A percentile compares a stretch with the other conserved stretches of the same genome.
Conservation (phyloP, 139 green algal species). For the Bryopsis sp. region DNA sequence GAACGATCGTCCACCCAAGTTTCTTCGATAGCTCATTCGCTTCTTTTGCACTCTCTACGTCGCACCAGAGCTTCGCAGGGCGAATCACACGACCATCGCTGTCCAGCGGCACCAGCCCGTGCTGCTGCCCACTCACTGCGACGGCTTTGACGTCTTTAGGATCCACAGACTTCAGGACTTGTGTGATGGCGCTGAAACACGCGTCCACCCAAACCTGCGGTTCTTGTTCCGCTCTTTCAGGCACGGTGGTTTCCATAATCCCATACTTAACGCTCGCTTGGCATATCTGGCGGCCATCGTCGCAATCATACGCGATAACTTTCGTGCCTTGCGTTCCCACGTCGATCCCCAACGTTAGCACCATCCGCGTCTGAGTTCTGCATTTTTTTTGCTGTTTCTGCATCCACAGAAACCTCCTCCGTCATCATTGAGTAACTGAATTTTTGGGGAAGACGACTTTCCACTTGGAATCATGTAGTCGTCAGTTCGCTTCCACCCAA, state of each 20-base stretch:
- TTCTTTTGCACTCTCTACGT: slow-evolving; percentile 62
- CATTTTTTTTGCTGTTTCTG: too few species aligned
- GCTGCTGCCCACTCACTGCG: slow-evolving; percentile 81
- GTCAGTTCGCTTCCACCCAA: too few species aligned
- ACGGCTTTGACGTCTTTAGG: slow-evolving; percentile 43
- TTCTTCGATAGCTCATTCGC: slow-evolving; percentile 48
- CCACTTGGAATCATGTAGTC: too few species aligned
- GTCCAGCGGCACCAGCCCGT: slow-evolving; percentile 74
- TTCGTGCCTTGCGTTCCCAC: slow-evolving; percentile 47
- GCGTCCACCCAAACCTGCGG: slow-evolving; percentile 61
- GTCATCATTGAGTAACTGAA: too few species aligned
- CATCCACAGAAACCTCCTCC: too few species aligned
- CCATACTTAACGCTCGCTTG: slow-evolving; percentile 38
- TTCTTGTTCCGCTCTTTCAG: slow-evolving; percentile 68
- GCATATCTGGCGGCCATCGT: slow-evolving; percentile 30
- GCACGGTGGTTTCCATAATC: slow-evolving; percentile 33
- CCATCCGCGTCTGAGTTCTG: too few species aligned
- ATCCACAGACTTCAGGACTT: slow-evolving; percentile 28
- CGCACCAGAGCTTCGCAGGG: slow-evolving; percentile 76
- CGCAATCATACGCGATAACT: slow-evolving; percentile 49
- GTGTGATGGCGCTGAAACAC: background rate
- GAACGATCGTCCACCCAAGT: slow-evolving; percentile 49
- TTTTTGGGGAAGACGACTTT: too few species aligned
- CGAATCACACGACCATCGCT: slow-evolving; percentile 36
- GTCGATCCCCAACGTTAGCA: background rate